Conservation (phyloP, 495 filamentous ascomycete genomes). For the Cladorrhinum samala region DNA sequence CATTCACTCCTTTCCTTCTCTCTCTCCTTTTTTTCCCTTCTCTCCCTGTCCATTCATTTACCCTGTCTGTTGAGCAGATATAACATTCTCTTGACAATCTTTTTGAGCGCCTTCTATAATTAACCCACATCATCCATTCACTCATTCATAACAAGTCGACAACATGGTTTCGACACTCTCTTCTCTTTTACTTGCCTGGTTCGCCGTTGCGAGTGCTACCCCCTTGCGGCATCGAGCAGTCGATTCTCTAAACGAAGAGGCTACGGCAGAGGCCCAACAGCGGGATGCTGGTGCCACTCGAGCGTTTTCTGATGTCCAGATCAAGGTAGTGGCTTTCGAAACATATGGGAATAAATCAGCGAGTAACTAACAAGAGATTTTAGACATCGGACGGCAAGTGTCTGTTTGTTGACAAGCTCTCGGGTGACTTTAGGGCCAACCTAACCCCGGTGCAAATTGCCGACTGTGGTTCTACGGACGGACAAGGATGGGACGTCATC, state of each 20-base stretch:
- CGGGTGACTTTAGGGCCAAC: conserved; percentile 53
- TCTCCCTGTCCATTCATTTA: background rate
- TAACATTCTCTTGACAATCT: conserved; percentile 17
- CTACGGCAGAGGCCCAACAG: conserved; percentile 46
- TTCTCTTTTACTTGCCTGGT: conserved; percentile 20
- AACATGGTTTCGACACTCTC: conserved; percentile 22
- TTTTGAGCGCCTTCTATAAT: conserved; percentile 1
- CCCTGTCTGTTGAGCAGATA: conserved; percentile 30
- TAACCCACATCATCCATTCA: conserved; percentile 5
- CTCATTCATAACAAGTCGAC: conserved; percentile 1
- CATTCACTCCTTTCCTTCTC: conserved; percentile 17
- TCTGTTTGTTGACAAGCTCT: conserved; percentile 48
- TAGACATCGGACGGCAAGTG: conserved; percentile 48
- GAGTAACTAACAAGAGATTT: too few relatives aligned
- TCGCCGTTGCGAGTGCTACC: conserved; percentile 20
- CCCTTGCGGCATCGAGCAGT: conserved; percentile 31
- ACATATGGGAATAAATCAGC: too few relatives aligned
- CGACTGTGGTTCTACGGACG: conserved; percentile 41
- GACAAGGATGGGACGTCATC: conserved; percentile 51
- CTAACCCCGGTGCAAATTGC: conserved; percentile 47
- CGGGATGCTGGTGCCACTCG: conserved; percentile 43
- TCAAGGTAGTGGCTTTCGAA: too few relatives aligned
- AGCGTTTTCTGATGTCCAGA: conserved; percentile 41
- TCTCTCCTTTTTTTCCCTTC: conserved; percentile 12
- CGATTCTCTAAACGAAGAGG: conserved; percentile 37